Evolutionary conservation across 2,329 filamentous ascomycete species (phyloP), one percentile per base, ranked within the genome.

Genomic region (Hypoxylon sp.): DNA sequence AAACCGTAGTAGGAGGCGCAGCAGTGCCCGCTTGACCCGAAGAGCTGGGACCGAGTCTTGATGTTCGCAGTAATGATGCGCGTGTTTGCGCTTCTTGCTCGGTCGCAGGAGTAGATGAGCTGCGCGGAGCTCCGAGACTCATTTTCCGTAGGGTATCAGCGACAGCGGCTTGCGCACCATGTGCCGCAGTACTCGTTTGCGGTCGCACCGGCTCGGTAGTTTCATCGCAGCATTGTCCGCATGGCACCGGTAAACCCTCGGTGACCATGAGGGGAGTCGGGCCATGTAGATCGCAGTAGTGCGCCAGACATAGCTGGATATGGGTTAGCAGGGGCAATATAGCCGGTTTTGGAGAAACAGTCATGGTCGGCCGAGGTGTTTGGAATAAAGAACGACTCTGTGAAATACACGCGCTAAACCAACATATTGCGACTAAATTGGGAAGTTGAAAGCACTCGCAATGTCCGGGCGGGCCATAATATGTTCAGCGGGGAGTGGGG

Each of bases 191-290:
- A 62, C 79, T 82, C 27, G 84, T 82, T 69, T 79, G 81, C 50
- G 82, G 81, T 66, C 82, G 80, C 42, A 77, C 77, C 65, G 74
- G 71, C 27, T 81, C 78, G 48, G 75, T 71, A 13, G 69, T 70
- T 22, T 83, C 82, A 68, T 90, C 86, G 75, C 84, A 87, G 76
- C 90, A 92, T 73, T 84, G 82, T 64, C 82, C 82, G 75, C 90
- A 92, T 53, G 86, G 84, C 11, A 88, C 86, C 1, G 88, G 87
- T 13, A 90, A 80, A 54, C 89, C 89, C 77, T 92, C 89, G 37
- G 90, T 92, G 75, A 91, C 89, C 87, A 92, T 90, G 65, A 92
- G 79, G 55, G 89, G 89, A 51, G 89, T 91, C 54, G 90, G 90
- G 69, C 90, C 90, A 80, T 92, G 90, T 70, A 88, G 84, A 78